Base-by-base conservation (phyloP, 2,329 filamentous ascomycete genomes). In the Tolypocladium pustulatum region DNA sequence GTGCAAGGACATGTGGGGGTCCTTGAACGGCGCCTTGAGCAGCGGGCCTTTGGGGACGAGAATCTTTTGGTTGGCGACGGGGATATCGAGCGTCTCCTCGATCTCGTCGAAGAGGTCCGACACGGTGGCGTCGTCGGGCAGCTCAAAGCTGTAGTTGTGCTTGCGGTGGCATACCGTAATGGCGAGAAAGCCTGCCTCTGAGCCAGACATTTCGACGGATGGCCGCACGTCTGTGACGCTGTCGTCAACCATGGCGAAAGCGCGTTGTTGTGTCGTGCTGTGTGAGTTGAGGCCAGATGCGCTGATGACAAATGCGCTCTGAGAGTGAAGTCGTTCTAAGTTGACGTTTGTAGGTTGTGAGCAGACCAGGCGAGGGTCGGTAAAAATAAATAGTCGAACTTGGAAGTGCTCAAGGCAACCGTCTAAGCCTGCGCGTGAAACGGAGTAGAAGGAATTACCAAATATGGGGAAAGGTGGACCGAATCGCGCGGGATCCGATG, bases 51-150 rank as follows among this genome's bases (percentile, higher is more conserved):
- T 88, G 49, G 86, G 79, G 17, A 84, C 78, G 63, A 90, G 78
- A 68, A 88, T 79, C 69, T 90, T 90, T 67, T 90, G 87, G 70
- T 89, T 85, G 12, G 76, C 69, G 40, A 73, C 61, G 0, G 87
- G 86, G 57, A 90, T 83, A 55, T 77, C 79, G 57, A 89, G 78
- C 3, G 72, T 69, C 51, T 73, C 69, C 59, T 81, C 76, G 64
- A 90, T 82, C 61, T 79, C 75, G 55, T 77, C 69, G 52, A 85
- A 85, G 41, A 90, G 81, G 65, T 88, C 85, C 58, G 73, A 65
- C 52, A 84, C 72, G 7, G 79, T 82, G 22, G 78, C 76, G 60
- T 76, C 73, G 17, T 72, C 64, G 9, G 73, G 68, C 56, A 83
- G 74, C 7, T 72, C 65, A 58, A 81, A 71, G 12, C 72, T 74